These are phyloP conservation scores for Fragaria iinumae DNA, from an alignment of 306 rosid species.

Conservation along the genomic window DNA sequence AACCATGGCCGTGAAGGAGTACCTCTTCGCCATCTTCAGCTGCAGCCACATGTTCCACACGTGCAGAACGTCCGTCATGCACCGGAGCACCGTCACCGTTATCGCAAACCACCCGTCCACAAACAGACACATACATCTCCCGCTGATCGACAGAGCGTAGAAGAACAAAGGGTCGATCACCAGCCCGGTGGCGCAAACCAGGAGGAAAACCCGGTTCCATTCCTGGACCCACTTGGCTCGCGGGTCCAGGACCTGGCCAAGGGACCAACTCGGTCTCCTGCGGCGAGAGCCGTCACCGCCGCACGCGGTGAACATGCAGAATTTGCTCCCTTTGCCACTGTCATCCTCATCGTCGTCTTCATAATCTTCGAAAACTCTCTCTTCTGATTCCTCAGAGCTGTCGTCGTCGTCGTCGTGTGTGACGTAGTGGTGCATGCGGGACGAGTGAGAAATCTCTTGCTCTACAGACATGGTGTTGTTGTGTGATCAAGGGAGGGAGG, in stretches of 20 bases:
- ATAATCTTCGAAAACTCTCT: background rate
- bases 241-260: conserved; percentile 47
- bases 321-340: background rate
- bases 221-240: conserved; percentile 67
- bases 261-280: conserved; percentile 17
- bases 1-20: conserved; percentile 33
- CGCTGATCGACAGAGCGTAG: conserved; percentile 76
- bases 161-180: conserved; percentile 89
- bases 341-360: background rate
- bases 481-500: background rate
- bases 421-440: conserved; percentile 32
- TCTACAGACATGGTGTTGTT: conserved; percentile 43
- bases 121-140: conserved; percentile 73
- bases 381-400: background rate
- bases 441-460: conserved; percentile 35
- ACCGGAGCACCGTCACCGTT: conserved; percentile 85
- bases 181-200: conserved; percentile 65
- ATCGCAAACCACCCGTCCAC: conserved; percentile 88
- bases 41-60: conserved; percentile 91
- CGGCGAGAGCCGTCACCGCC: background rate
- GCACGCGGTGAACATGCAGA: conserved; percentile 1
- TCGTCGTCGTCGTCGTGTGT: conserved; percentile 19
- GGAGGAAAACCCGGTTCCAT: conserved; percentile 77
- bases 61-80: conserved; percentile 93
- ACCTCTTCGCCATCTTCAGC: conserved; percentile 53